phyloP scores from a whole-genome alignment of 306 rosid species.

The Clitoria ternatea region DNA sequence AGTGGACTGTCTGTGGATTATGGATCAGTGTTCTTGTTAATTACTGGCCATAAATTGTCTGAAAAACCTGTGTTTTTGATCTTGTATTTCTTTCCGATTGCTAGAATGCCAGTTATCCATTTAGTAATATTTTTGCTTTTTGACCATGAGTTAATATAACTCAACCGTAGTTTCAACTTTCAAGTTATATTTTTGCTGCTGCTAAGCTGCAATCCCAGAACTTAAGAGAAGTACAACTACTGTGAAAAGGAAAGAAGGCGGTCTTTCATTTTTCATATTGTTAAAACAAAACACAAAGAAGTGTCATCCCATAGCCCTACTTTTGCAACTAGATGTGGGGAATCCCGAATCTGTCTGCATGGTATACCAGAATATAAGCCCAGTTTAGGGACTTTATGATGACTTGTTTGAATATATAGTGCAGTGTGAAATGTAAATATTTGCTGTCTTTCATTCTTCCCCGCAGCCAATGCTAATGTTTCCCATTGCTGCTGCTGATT shows the following conservation, averaged over 20 bases:
- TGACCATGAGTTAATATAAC: not conserved
- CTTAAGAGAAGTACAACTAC: not conserved
- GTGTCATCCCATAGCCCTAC: not conserved
- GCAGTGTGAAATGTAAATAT: too few species aligned
- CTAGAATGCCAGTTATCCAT: not conserved
- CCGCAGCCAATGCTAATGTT: not conserved
- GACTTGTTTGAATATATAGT: not conserved
- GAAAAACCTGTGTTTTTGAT: not conserved
- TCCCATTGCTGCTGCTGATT: not conserved
- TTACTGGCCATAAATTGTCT: not conserved
- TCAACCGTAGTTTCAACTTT: not conserved
- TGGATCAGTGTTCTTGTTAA: not conserved
- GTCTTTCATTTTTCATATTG: not conserved
- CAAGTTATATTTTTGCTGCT: not conserved
- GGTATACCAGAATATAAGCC: not conserved
- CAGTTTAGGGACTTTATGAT: not conserved
- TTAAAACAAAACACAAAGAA: not conserved
- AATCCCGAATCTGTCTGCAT: not conserved
- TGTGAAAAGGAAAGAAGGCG: not conserved
- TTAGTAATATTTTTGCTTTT: not conserved
- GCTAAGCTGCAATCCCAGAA: not conserved
- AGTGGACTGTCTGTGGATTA: not conserved
- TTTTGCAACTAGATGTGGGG: not conserved
- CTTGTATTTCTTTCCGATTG: not conserved
- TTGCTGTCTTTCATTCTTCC: not conserved